These are phyloP conservation scores for Luffa aegyptiaca DNA, from an alignment of 306 rosid genomes.

Conservation along the genomic window DNA sequence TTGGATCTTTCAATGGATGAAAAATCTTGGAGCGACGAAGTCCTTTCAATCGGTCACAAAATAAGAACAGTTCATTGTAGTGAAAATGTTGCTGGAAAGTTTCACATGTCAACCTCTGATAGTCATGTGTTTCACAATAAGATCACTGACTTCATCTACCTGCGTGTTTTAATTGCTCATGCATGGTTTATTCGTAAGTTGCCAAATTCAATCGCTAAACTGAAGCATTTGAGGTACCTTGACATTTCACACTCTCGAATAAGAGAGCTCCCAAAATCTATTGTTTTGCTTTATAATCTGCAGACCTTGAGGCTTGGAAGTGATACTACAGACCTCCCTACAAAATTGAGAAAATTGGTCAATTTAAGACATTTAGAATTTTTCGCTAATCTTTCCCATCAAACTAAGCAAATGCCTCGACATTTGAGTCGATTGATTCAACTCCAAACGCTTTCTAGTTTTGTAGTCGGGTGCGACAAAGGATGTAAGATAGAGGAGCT, in stretches of 20 bases:
- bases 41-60: neutral
- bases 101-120: neutral
- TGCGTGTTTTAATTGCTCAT: constrained; percentile 1
- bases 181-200: neutral
- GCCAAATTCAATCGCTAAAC: neutral
- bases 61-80: neutral
- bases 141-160: neutral
- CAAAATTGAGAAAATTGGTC: neutral
- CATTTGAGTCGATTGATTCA: neutral
- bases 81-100: neutral
- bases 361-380: neutral
- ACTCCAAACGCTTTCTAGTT: neutral
- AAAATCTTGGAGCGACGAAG: neutral
- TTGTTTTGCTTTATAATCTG: too few species aligned
- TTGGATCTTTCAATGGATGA: neutral
- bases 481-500: neutral
- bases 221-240: neutral
- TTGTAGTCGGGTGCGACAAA: neutral
- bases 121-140: neutral
- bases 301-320: too few species aligned
- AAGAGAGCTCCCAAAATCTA: too few species aligned
- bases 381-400: neutral
- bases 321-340: neutral
- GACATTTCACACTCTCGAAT: too few species aligned
- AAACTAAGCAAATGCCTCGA: neutral